Conservation (phyloP, 768 basidiomycete genomes). For the Nidularia pulvinata region DNA sequence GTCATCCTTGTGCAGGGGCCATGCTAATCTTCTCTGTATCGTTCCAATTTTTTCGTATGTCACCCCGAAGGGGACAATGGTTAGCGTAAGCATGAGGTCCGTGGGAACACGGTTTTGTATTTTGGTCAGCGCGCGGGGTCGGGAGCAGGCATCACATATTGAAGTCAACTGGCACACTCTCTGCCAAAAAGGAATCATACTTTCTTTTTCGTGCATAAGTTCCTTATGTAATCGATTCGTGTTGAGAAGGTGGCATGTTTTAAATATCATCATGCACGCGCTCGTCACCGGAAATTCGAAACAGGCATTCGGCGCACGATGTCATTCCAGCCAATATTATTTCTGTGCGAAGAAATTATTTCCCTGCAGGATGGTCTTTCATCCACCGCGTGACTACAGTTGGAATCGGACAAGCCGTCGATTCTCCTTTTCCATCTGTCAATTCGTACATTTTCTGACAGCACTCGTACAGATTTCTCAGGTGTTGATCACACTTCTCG, state of each 20-base stretch:
- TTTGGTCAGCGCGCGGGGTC: too few relatives aligned
- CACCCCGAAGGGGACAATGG: slow-evolving; percentile 82
- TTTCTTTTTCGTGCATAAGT: too few relatives aligned
- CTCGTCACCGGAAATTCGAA: too few relatives aligned
- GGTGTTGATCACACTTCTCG: slow-evolving; percentile 53
- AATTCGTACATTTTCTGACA: slow-evolving; percentile 57
- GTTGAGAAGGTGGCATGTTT: too few relatives aligned
- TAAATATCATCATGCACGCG: too few relatives aligned
- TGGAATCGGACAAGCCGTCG: slow-evolving; percentile 63
- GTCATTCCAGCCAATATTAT: too few relatives aligned
- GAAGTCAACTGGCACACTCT: too few relatives aligned
- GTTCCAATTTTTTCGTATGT: slow-evolving; percentile 99
- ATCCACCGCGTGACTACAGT: slow-evolving; percentile 59
- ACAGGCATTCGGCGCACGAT: too few relatives aligned
- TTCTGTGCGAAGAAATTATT: background rate
- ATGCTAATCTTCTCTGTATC: slow-evolving; percentile 99
- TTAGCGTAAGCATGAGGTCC: background rate
- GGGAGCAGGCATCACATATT: too few relatives aligned
- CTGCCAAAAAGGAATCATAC: too few relatives aligned
- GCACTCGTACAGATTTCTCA: slow-evolving; percentile 60
- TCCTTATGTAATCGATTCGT: too few relatives aligned
- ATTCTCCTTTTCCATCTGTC: slow-evolving; percentile 35
- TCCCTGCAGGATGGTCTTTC: slow-evolving; percentile 39
- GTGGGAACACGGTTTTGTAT: too few relatives aligned
- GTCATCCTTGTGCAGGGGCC: slow-evolving; percentile 99